Conservation (phyloP, 2,329 filamentous ascomycete species). For the Scedosporium dehoogii region DNA sequence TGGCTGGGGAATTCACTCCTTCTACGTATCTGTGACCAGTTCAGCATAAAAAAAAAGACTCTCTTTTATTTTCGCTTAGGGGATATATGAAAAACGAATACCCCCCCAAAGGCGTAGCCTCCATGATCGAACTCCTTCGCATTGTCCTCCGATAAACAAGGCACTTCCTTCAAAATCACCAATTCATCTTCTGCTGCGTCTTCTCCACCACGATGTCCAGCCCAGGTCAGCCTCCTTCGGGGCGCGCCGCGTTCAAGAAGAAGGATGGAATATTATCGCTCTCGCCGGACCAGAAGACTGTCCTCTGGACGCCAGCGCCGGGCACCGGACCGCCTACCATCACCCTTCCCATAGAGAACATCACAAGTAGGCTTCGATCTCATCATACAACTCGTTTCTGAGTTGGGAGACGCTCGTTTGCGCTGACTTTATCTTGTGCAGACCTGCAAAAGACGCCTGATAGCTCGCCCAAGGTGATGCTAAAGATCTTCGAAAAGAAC, state of each 20-base stretch:
- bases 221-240: conserved; percentile 35
- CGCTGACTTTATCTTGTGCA: conserved; percentile 21
- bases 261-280: conserved; percentile 80
- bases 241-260: conserved; percentile 80
- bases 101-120: too few species aligned
- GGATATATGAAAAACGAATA: neutral
- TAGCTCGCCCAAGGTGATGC: conserved; percentile 78
- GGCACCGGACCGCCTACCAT: conserved; percentile 54
- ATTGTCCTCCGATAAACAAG: neutral
- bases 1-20: neutral
- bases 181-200: neutral
- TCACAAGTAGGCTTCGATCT: conserved; percentile 57
- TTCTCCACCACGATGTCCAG: conserved; percentile 33
- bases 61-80: neutral
- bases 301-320: conserved; percentile 71
- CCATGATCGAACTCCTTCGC: too few species aligned
- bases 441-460: conserved; percentile 94
- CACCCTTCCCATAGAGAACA: conserved; percentile 61
- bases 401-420: neutral
- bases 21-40: neutral
- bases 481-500: conserved; percentile 77
- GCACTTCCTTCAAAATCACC: neutral
- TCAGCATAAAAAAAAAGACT: neutral
- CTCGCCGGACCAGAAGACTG: conserved; percentile 58
- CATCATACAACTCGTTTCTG: neutral